These are phyloP conservation scores for Tuber microsphaerosporum DNA, from an alignment of 495 filamentous ascomycete species.

Conservation along the genomic window DNA sequence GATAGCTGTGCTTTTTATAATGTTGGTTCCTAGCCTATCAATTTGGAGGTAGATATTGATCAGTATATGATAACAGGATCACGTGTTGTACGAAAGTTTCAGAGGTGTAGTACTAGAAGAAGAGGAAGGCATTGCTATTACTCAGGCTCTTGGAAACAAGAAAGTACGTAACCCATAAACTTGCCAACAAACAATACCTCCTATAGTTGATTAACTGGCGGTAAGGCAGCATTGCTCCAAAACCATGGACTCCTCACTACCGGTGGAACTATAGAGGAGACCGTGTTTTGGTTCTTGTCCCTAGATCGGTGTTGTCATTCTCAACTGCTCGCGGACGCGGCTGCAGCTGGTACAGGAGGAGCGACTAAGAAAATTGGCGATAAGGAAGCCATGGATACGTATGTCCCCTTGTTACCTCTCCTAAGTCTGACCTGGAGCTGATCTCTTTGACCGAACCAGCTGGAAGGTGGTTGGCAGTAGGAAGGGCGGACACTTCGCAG, in stretches of 20 bases:
- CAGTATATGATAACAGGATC: conserved; percentile 13
- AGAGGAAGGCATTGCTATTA: conserved; percentile 64
- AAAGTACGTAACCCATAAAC: conserved; percentile 45
- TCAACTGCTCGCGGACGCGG: conserved; percentile 71
- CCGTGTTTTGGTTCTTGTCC: conserved; percentile 69
- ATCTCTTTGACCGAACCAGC: conserved; percentile 5
- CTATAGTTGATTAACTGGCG: neutral
- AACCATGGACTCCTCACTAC: conserved; percentile 57
- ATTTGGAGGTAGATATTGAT: conserved; percentile 28
- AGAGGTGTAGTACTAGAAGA: conserved; percentile 65
- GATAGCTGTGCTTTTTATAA: conserved; percentile 64
- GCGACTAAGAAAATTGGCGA: conserved; percentile 61
- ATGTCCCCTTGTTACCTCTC: neutral
- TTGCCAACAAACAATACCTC: neutral
- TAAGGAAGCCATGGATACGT: conserved; percentile 59
- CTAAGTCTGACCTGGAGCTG: neutral
- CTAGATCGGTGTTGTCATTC: conserved; percentile 68
- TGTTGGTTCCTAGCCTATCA: conserved; percentile 35
- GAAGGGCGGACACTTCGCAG: conserved; percentile 62
- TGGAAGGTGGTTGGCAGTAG: conserved; percentile 60
- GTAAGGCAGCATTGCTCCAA: conserved; percentile 55
- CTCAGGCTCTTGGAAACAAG: conserved; percentile 54
- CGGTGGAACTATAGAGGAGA: conserved; percentile 52
- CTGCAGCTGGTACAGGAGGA: conserved; percentile 57
- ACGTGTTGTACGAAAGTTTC: conserved; percentile 47